Base-by-base conservation (phyloP, 345 rosid genomes). In the Raphanus raphanistrum region DNA sequence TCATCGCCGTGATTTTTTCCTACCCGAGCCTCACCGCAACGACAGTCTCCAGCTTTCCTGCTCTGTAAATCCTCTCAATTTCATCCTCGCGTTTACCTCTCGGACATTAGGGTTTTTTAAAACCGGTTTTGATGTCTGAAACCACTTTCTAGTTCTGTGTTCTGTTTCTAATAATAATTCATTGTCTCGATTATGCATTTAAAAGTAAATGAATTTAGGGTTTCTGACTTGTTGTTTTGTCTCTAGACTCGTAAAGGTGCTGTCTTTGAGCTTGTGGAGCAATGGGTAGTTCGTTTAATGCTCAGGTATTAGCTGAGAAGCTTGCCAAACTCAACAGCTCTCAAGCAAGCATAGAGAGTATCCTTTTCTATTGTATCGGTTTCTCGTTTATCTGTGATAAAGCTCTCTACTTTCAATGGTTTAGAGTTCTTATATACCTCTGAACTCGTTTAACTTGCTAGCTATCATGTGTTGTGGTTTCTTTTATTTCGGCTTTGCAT, bases 331-430 rank as follows among this genome's bases (percentile, higher is more conserved):
- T 95, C 81, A 92, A 92, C 83, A 87, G 48, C 68, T 79, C 99
- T 26, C 99, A 95, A 81, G 88, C 98, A 32, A 92, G 99, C 92
- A 95, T 95, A 68, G 99, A 95, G 84, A 95, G 99, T 95, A 95
- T 95, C 99, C 96, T 91, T 68, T 36, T 29, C 3, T 54, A 21
- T 31, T 21, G 11, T 78, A 54, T 31, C 5, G 9, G 21, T 75
- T 67, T 68, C 27, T 54, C 4, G n/a, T 45, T 4, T 66, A 15
- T 58, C 50, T 41, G 65, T 63, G 28, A 26, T 69, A 62, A 62
- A 76, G 80, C 31, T 63, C 17, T 76, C 16, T 65, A 5, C 71
- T 78, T 66, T 27, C 5, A 6, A 13, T 13, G 31, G 31, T 21
- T 21, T 21, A 21, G 21, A 21, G 21, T 21, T 21, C 21, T 21